Conservation (phyloP, 2,329 filamentous ascomycete species). For the Volutella citrinella region DNA sequence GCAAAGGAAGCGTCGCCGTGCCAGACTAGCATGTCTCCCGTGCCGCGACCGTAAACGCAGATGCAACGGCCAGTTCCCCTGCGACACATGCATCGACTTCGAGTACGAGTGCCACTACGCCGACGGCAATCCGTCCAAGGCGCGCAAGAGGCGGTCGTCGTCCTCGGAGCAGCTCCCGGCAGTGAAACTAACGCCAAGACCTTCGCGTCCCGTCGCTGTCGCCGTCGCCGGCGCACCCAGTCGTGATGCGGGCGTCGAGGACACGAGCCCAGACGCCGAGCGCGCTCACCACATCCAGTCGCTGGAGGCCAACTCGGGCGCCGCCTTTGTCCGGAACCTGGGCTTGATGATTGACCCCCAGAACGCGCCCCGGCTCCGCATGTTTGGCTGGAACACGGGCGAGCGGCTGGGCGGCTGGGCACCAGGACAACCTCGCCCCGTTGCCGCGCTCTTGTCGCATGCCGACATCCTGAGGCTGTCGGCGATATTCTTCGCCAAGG, state of each 20-base stretch:
- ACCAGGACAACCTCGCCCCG: slow-evolving; percentile 27
- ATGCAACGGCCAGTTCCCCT: slow-evolving; percentile 52
- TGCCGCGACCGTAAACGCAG: slow-evolving; percentile 55
- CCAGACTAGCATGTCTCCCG: slow-evolving; percentile 45
- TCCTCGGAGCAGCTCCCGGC: no score
- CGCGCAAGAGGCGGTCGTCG: no score
- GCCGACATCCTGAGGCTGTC: slow-evolving; percentile 45
- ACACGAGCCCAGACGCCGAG: no score
- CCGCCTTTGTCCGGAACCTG: slow-evolving; percentile 52
- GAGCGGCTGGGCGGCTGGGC: slow-evolving; percentile 19
- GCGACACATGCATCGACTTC: slow-evolving; percentile 50
- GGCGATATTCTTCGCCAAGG: slow-evolving; percentile 48
- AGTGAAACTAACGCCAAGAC: slow-evolving; percentile 8
- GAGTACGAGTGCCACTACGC: slow-evolving; percentile 53
- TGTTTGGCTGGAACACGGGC: slow-evolving; percentile 54
- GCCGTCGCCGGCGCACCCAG: slow-evolving; percentile 2
- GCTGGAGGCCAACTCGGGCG: slow-evolving; percentile 55
- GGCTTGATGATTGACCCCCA: slow-evolving; percentile 51
- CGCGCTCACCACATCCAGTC: slow-evolving; percentile 37
- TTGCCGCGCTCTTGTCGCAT: slow-evolving; percentile 45
- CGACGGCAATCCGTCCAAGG: no score
- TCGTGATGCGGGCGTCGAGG: no score
- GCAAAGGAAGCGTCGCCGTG: no score
- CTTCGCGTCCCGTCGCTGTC: slow-evolving; percentile 1
- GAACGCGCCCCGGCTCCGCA: slow-evolving; percentile 49